Conservation (phyloP, 805 yeast species). For the Myxozyma neotropica region DNA sequence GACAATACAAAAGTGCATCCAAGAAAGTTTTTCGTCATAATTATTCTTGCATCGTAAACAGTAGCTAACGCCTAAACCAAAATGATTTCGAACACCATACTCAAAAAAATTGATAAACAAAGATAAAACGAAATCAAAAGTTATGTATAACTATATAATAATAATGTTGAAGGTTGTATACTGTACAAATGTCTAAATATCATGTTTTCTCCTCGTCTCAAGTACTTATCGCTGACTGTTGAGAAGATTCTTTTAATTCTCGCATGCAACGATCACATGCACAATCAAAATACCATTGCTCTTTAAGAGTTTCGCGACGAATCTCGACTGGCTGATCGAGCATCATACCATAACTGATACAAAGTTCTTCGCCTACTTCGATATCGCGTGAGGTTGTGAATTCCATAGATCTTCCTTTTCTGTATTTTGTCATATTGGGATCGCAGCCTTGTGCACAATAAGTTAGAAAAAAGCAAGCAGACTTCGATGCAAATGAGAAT, state of each 20-base stretch:
- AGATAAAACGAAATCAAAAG: neutral
- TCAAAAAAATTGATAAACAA: neutral
- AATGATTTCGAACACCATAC: no score
- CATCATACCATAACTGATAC: conserved; percentile 63
- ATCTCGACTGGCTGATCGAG: conserved; percentile 46
- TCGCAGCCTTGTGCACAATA: conserved; percentile 47
- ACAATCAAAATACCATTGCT: conserved; percentile 65
- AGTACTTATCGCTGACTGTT: neutral
- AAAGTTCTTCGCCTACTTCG: conserved; percentile 52
- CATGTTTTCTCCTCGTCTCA: neutral
- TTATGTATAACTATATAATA: no score
- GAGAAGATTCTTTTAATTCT: conserved; percentile 11
- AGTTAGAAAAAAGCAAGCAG: no score
- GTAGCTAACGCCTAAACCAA: neutral
- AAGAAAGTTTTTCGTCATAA: no score
- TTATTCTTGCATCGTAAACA: neutral
- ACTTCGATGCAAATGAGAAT: no score
- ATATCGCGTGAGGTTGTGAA: conserved; percentile 51
- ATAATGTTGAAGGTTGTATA: no score
- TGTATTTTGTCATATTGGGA: conserved; percentile 56
- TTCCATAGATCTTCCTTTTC: conserved; percentile 46
- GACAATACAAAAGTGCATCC: no score
- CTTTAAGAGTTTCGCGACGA: conserved; percentile 50
- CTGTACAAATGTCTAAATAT: neutral
- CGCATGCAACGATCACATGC: conserved; percentile 51